These are phyloP conservation scores for Saccharomycopsis capsularis DNA, from an alignment of 805 yeast genomes.

Conservation along the genomic window DNA sequence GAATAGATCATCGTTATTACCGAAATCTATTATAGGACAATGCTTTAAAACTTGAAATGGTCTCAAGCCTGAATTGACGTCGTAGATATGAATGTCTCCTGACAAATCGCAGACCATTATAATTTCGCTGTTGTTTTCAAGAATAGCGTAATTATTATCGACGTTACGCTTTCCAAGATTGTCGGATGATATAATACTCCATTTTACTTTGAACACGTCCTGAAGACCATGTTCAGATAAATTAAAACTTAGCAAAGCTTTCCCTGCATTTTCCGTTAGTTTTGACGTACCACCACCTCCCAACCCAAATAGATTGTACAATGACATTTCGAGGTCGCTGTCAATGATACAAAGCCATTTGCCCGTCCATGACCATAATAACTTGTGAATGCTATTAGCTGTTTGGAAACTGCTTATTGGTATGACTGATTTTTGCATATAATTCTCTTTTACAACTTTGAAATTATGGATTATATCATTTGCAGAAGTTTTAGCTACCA, in stretches of 20 bases:
- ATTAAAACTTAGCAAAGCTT: too few species aligned
- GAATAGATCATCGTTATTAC: too few species aligned
- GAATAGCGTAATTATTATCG: constrained; percentile 12
- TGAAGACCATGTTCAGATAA: too few species aligned
- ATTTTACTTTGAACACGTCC: too few species aligned
- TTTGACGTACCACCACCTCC: constrained; percentile 7
- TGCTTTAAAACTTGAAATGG: neutral
- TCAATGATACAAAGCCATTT: constrained; percentile 12
- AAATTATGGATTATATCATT: constrained; percentile 2
- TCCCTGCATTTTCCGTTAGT: too few species aligned
- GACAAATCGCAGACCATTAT: constrained; percentile 15
- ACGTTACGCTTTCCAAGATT: too few species aligned
- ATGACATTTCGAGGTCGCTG: neutral
- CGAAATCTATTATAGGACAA: too few species aligned
- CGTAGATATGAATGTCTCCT: constrained; percentile 8
- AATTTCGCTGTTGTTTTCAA: constrained; percentile 8
- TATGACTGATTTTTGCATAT: neutral
- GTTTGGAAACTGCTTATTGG: constrained; percentile 5
- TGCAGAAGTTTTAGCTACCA: constrained; percentile 5
- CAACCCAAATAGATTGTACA: constrained; percentile 13
- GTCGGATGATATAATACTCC: too few species aligned
- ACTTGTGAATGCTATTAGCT: neutral
- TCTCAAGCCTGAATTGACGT: constrained; percentile 8
- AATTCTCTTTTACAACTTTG: neutral
- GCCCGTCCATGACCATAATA: constrained; percentile 15